Evolutionary conservation across 495 filamentous ascomycete genomes (phyloP).

Genomic region (Penicillium verhagenii): DNA sequence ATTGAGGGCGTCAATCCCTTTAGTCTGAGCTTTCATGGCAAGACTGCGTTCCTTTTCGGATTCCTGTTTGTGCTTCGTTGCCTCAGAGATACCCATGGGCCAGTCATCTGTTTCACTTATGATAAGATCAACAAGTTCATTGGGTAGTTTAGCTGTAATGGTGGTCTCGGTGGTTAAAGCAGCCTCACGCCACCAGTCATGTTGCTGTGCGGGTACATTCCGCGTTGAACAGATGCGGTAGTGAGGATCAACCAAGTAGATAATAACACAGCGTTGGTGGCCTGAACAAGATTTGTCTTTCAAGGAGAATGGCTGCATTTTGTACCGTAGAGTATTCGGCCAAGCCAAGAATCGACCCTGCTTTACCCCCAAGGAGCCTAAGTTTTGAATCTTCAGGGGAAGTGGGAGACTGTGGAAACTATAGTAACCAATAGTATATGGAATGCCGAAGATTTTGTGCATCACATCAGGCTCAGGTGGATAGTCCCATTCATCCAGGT

Average conservation of each 20-base stretch:
- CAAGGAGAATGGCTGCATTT: conserved; percentile 4
- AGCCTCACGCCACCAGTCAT: conserved; percentile 13
- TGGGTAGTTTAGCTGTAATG: background rate
- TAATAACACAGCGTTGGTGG: background rate
- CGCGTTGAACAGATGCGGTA: conserved; percentile 16
- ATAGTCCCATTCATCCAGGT: background rate
- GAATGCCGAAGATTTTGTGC: background rate
- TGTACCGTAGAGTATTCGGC: conserved; percentile 7
- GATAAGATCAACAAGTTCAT: background rate
- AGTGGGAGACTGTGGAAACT: background rate
- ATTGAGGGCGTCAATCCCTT: background rate
- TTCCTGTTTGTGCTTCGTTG: background rate
- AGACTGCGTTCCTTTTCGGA: background rate
- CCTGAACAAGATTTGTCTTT: background rate
- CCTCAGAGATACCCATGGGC: background rate
- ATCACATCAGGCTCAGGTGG: background rate
- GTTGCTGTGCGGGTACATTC: conserved; percentile 14
- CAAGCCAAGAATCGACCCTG: conserved; percentile 9
- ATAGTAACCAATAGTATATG: background rate
- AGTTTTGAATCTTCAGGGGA: background rate
- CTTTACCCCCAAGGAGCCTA: conserved; percentile 1
- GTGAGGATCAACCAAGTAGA: conserved; percentile 11
- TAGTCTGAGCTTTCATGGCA: background rate
- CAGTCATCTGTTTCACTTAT: background rate
- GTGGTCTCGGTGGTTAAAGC: background rate